These are phyloP conservation scores for Plasmodium vinckei DNA, from an alignment of 169 alveolate genomes.

Conservation along the genomic window DNA sequence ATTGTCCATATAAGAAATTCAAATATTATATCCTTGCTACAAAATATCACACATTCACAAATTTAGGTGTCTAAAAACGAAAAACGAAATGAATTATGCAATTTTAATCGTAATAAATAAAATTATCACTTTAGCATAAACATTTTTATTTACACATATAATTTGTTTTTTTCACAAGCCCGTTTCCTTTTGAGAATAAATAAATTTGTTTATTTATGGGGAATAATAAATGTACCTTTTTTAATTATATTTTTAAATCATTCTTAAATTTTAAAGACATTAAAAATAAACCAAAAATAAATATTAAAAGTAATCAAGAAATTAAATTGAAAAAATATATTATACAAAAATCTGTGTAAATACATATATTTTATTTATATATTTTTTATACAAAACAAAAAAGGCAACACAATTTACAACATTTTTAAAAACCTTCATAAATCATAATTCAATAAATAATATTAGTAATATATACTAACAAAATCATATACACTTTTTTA, in stretches of 20 bases:
- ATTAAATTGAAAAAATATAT: constrained; percentile 5
- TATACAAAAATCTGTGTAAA: not conserved
- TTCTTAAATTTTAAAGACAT: no score
- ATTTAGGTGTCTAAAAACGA: no score
- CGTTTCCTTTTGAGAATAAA: no score
- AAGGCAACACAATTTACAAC: constrained; percentile 45
- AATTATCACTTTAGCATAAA: not conserved
- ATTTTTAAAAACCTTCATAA: constrained; percentile 4
- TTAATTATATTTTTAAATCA: no score
- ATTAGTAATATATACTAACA: not conserved
- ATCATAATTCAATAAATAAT: not conserved
- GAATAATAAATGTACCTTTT: no score
- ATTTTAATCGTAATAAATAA: no score
- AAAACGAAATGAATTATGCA: constrained; percentile 2
- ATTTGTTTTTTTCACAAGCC: no score
- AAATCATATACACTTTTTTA: not conserved
- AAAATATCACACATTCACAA: no score
- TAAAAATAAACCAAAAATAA: not conserved
- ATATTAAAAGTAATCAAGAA: not conserved
- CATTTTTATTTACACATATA: not conserved
- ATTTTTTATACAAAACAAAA: constrained; percentile 9
- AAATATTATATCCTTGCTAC: no score
- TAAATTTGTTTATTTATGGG: no score
- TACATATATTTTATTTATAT: no score
- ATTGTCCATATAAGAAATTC: no score